Base-by-base conservation (phyloP, 768 basidiomycete genomes). In the Imleria badia region DNA sequence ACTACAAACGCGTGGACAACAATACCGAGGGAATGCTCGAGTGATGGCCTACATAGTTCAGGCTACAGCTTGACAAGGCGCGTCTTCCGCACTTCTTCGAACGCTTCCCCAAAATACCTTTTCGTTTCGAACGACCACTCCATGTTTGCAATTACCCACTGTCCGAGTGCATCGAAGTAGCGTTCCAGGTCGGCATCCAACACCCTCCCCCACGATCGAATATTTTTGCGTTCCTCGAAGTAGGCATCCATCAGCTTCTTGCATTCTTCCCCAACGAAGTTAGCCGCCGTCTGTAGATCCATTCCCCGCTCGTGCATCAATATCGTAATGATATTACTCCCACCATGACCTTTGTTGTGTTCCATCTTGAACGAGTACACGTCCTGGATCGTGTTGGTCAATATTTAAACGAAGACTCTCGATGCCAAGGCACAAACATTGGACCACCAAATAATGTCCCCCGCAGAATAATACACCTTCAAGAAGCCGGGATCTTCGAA, bases 351-450 rank as follows among this genome's bases (percentile, higher is more conserved):
- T 60, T 80, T 80, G 47, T 81, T 78, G 60, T 86, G 83, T 61
- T 90, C 86, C 79, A 85, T 82, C 67, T 86, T 82, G 69, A 87
- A 89, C 9, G 84, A 87, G 62, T 86, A 87, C 15, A 87, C 69
- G 56, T 89, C 85, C 86, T 86, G 61, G 42, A 45, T 33, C 39
- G 13, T 42, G 22, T 34, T 40, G 33, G 43, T 61, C 56, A 52
- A 29, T 41, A 45, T 35, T 10, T 34, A 40, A 26, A 20, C 17
- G 14, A 35, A 8, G 17, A 19, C 19, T 22, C 5, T 23, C 31
- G n/a, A 34, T 22, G 20, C 20, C 48, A 40, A 44, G 30, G 30
- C 20, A 70, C 81, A 68, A 56, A 87, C 86, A 66, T 89, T 89
- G 20, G 86, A 73, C 85, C 81, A 87, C 68, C 81, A 83, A 49